Base-by-base conservation (phyloP, 2,329 filamentous ascomycete species). In the Ophiocordyceps camponoti-leonardi region DNA sequence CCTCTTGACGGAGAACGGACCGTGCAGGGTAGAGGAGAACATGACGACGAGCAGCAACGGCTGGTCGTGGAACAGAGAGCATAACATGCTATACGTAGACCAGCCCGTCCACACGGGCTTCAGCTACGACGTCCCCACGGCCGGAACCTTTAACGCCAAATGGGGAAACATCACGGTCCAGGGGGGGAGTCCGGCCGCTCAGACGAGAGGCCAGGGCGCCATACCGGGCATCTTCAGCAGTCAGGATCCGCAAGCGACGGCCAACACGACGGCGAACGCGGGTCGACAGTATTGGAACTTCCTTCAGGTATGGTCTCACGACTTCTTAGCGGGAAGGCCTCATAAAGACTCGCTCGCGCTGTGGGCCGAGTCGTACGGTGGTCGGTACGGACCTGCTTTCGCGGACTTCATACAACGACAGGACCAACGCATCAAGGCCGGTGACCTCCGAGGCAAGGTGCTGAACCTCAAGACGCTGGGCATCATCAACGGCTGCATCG, bases 401-500 rank as follows among this genome's bases (percentile, higher is more conserved):
- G 72, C 75, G 16, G 61, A 63, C 2, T 62, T 69, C 48, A 74
- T 71, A 62, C 70, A 81, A 55, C 57, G 73, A 46, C 78, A 85
- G 59, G 86, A 86, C 49, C 58, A 65, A n/a, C 67, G 65, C 49
- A 59, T 62, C 41, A 20, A 51, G 50, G 7, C 53, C 53, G 30
- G 68, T 4, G 60, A 67, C 2, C 48, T 75, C 23, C 19, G 23
- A 23, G 44, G 35, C 12, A 16, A 23, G 14, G 13, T n/a, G n/a
- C 37, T 45, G n/a, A 41, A 72, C 4, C 64, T 86, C 8, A 66
- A 68, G 18, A 75, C 79, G 0, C 61, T 86, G 0, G 80, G 81
- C 31, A 81, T 86, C 49, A 66, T 84, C 48, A 84, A 86, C 58
- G 82, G 81, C 13, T 73, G 78, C 49, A 64, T 86, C 20, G 83